Evolutionary conservation across 495 filamentous ascomycete genomes (phyloP), one percentile per base, ranked within the genome.

Genomic region (Neurospora sp.): DNA sequence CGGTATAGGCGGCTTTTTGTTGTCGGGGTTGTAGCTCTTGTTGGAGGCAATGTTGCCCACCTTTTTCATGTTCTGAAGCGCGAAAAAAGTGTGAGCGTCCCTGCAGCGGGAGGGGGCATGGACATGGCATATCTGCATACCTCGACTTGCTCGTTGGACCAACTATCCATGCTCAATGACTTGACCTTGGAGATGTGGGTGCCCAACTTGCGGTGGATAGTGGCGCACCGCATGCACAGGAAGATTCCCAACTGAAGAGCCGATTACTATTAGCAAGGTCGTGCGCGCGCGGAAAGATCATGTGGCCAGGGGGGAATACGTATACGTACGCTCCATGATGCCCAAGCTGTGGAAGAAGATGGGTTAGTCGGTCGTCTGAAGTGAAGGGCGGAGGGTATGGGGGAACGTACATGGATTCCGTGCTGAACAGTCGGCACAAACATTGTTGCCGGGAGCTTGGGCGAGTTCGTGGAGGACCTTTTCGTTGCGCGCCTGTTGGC

Each of bases 181-280:
- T 99, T 99, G 82, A 99, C 93, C 81, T 98, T 99, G 61, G 95
- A 97, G 71, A 99, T 92, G 80, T 99, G 96, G 70, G 94, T 98
- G 70, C 96, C 96, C 77, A 98, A 86, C 82, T 98, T 98, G 77
- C 96, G 93, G 85, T 99, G 96, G 80, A 98, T 85, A 39, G 93
- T 88, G 72, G 94, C 96, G 87, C 96, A 99, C 79, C 96, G 93
- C 91, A 98, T 94, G 84, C 96, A 99, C 7, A 99, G 87, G 83
- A 99, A 99, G 70, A 98, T 89, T 40, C 96, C 96, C 82, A 99
- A 86, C 94, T 97, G 71, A 73, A 61, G 53, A 61, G 27, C 14
- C 12, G 70, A 72, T 39, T 18, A 45, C 53, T 69, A 78, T 76
- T 71, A 69, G 70, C 77, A 65, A 65, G 27, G 53, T 74, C 45